Base-by-base conservation (phyloP, 257 asterid genomes). In the Nicotiana otophora region DNA sequence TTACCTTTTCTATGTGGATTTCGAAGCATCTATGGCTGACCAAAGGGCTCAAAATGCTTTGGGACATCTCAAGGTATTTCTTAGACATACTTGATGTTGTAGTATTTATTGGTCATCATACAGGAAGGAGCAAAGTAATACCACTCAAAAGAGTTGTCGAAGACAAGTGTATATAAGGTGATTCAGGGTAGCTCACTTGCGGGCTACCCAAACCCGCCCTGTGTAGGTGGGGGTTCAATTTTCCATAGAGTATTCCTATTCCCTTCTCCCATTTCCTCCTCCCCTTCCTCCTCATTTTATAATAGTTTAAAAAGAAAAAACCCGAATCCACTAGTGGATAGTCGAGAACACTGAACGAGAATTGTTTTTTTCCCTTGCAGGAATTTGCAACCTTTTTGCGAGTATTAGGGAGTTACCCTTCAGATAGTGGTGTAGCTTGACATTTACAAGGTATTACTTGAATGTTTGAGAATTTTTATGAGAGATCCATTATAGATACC, bases 1-100 rank as follows among this genome's bases (percentile, higher is more conserved):
- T 20, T 96, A 96, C 92, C 95, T 96, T 84, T 96, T 96, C 90
- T 96, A 95, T 82, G 96, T 96, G 69, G 99, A 96, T 90, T 96
- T 96, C 83, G 98, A 96, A 89, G 98, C 98, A 84, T 96, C 99
- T 83, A 96, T 95, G 98, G 99, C 99, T 39, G 99, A 96, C 77
- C 94, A 92, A 89, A 93, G 92, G 84, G 96, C 99, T 85, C 99
- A 96, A 89, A 93, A 96, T 90, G 99, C 99, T 85, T 96, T 96
- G 80, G 90, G 92, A 31, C 94, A 96, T 90, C 90, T 95, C 54
- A 90, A 96, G 97, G 98, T 95, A 76, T 55, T 42, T 78, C 80
- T 70, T 84, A 39, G 83, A 51, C 65, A 30, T 31, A 17, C 48
- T 11, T 66, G 51, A 64, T 81, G 36, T 51, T 66, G 23, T 5